phyloP scores from a whole-genome alignment of 2,329 filamentous ascomycete species.

The Aspergillus sp. region DNA sequence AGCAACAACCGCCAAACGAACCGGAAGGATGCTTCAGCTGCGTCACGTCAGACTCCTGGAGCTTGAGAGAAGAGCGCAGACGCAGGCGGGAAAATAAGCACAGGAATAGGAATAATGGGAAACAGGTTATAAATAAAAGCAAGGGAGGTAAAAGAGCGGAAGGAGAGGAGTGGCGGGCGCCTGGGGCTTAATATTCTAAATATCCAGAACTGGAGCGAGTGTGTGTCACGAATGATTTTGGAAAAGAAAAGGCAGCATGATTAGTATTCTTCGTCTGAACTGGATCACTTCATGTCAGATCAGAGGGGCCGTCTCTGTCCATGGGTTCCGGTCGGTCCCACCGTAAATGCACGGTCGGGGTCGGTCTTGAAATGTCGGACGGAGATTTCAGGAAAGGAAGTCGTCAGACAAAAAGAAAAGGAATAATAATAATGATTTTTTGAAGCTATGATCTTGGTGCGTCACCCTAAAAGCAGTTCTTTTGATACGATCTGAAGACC shows the following conservation, averaged over 20 bases:
- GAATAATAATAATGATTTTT: neutral
- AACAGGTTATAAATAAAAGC: neutral
- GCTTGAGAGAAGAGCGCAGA: slow-evolving; percentile 5
- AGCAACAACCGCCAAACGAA: neutral
- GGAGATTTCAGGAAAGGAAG: neutral
- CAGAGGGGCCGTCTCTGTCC: slow-evolving; percentile 5
- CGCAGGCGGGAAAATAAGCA: slow-evolving; percentile 14
- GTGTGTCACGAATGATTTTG: slow-evolving; percentile 1
- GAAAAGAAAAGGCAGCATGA: slow-evolving; percentile 14
- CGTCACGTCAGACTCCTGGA: slow-evolving; percentile 14
- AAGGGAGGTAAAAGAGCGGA: slow-evolving; percentile 5
- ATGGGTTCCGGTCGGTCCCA: neutral
- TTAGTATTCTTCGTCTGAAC: neutral
- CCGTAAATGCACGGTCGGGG: neutral
- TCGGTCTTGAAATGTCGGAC: neutral
- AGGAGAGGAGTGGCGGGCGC: slow-evolving; percentile 6
- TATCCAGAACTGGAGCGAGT: slow-evolving; percentile 11
- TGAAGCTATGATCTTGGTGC: slow-evolving; percentile 13
- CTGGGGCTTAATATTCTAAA: slow-evolving; percentile 7
- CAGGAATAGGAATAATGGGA: neutral
- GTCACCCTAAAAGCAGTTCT: slow-evolving; percentile 13
- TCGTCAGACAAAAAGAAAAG: neutral
- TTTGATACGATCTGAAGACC: slow-evolving; percentile 7
- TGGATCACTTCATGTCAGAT: slow-evolving; percentile 11
- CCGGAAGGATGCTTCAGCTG: slow-evolving; percentile 15